Conservation (phyloP, 495 filamentous ascomycete genomes). For the Staphylotrichum tortipilum region DNA sequence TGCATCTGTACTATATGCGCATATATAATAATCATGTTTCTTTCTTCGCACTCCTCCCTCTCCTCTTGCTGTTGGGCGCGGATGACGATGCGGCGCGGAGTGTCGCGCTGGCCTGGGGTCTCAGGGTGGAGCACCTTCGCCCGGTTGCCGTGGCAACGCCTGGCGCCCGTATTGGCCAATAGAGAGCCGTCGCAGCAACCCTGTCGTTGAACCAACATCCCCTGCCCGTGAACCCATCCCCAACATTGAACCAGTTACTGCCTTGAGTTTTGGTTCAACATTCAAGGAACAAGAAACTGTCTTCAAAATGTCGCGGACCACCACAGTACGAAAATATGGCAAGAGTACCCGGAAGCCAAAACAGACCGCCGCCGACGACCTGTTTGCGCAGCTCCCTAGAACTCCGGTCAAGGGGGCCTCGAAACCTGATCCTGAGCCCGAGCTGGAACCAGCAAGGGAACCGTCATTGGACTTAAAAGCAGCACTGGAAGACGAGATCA, state of each 20-base stretch:
- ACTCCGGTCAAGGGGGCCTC: slow-evolving; percentile 27
- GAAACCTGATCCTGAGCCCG: background rate
- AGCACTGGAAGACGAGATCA: background rate
- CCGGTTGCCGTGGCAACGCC: background rate
- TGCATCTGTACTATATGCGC: too few relatives aligned
- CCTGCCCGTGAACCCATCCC: too few relatives aligned
- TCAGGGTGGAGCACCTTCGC: too few relatives aligned
- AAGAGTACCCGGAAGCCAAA: slow-evolving; percentile 31
- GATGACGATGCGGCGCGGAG: too few relatives aligned
- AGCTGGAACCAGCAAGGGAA: background rate
- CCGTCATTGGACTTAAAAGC: background rate
- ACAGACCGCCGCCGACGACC: slow-evolving; percentile 24
- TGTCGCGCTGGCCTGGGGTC: too few relatives aligned
- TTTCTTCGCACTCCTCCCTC: too few relatives aligned
- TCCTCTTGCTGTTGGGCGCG: too few relatives aligned
- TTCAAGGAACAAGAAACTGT: background rate
- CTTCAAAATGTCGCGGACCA: slow-evolving; percentile 26
- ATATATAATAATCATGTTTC: too few relatives aligned
- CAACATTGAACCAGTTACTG: too few relatives aligned
- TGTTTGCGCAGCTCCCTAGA: slow-evolving; percentile 37
- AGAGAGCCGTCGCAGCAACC: background rate
- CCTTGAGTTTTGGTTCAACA: too few relatives aligned
- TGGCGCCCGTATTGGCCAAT: background rate
- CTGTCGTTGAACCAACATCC: background rate
- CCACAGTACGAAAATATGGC: slow-evolving; percentile 36